Evolutionary conservation across 2,329 filamentous ascomycete species (phyloP).

Genomic region (Pseudogymnoascus sp.): DNA sequence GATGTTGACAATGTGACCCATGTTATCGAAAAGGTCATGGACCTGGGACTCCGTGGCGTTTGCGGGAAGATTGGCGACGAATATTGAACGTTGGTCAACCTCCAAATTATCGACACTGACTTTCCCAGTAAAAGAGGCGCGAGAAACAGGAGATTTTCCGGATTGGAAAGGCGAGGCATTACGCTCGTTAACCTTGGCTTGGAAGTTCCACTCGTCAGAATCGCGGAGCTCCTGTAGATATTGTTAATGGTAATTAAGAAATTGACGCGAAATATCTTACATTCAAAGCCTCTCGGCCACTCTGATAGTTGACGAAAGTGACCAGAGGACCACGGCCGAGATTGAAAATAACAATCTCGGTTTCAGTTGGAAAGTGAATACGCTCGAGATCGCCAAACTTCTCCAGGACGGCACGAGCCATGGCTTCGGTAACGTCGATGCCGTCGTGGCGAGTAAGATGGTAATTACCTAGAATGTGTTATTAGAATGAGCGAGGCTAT

Average conservation of each 20-base stretch:
- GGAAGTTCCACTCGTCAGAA: conserved; percentile 20
- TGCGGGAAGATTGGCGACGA: conserved; percentile 40
- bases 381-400: conserved; percentile 38
- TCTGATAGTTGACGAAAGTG: conserved; percentile 45
- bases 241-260: background rate
- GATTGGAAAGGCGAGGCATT: background rate
- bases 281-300: conserved; percentile 40
- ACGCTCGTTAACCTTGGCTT: conserved; percentile 12
- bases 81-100: conserved; percentile 41
- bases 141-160: background rate
- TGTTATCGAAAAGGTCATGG: conserved; percentile 30
- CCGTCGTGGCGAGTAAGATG: conserved; percentile 39
- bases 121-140: background rate
- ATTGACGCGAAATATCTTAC: conserved; percentile 32
- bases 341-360: conserved; percentile 25
- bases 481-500: background rate
- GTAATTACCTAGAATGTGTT: conserved; percentile 39
- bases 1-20: conserved; percentile 33
- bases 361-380: conserved; percentile 19
- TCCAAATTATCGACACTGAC: conserved; percentile 34
- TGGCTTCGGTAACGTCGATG: conserved; percentile 33
- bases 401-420: conserved; percentile 38
- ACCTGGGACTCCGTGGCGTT: conserved; percentile 33
- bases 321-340: conserved; percentile 37
- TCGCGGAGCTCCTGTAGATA: conserved; percentile 23